Conservation (phyloP, 768 basidiomycete genomes). For the Agrocybe praecox region DNA sequence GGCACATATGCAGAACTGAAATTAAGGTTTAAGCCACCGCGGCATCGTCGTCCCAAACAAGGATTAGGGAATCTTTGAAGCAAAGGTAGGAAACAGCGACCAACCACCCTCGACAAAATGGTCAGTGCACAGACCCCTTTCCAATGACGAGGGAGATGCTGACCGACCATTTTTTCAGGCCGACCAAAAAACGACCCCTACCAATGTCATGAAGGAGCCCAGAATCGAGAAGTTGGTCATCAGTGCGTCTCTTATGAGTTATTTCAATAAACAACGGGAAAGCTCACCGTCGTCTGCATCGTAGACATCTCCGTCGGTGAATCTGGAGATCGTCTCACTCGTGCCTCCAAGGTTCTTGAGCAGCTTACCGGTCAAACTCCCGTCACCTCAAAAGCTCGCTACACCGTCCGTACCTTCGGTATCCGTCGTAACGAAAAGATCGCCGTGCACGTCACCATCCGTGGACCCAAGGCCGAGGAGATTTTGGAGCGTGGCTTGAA, state of each 20-base stretch:
- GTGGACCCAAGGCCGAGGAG: slow-evolving; percentile 99
- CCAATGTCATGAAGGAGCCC: slow-evolving; percentile 96
- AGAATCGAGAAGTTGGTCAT: slow-evolving; percentile 98
- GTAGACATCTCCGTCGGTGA: slow-evolving; percentile 99
- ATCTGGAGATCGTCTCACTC: slow-evolving; percentile 98
- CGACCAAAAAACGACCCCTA: slow-evolving; percentile 85
- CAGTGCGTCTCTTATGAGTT: slow-evolving; percentile 66
- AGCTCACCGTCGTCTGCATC: slow-evolving; percentile 6
- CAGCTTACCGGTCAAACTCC: slow-evolving; percentile 99
- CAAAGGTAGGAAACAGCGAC: slow-evolving; percentile 39
- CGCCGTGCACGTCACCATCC: slow-evolving; percentile 97
- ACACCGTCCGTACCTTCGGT: slow-evolving; percentile 98
- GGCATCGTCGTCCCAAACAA: slow-evolving; percentile 26
- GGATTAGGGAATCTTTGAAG: slow-evolving; percentile 21
- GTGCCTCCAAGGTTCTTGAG: slow-evolving; percentile 98
- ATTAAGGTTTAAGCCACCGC: slow-evolving; percentile 47
- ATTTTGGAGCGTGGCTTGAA: slow-evolving; percentile 98
- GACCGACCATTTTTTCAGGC: slow-evolving; percentile 50
- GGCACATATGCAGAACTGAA: slow-evolving; percentile 31
- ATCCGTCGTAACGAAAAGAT: slow-evolving; percentile 99
- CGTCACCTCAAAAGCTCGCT: slow-evolving; percentile 99
- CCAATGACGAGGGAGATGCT: slow-evolving; percentile 7
- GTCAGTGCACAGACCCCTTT: slow-evolving; percentile 27
- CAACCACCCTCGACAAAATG: slow-evolving; percentile 39
- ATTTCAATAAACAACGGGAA: slow-evolving; percentile 1